These are phyloP conservation scores for Spencermartinsiella europaea DNA, from an alignment of 805 yeast genomes.

Conservation along the genomic window DNA sequence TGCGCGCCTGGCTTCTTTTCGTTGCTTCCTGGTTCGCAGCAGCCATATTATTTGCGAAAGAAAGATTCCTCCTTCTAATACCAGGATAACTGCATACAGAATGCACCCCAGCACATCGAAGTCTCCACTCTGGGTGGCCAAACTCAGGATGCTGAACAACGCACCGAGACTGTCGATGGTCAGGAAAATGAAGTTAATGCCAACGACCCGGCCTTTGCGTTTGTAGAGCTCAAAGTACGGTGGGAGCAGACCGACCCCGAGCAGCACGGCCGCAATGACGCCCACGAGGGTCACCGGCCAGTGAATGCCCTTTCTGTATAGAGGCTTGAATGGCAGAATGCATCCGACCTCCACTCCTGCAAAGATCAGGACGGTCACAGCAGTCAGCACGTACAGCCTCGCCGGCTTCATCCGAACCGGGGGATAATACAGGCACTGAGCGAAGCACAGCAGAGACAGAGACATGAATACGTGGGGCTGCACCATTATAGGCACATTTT, in stretches of 20 bases:
- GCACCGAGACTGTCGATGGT: conserved; percentile 79
- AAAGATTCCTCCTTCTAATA: conserved; percentile 72
- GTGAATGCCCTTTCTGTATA: conserved; percentile 41
- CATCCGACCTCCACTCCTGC: conserved; percentile 66
- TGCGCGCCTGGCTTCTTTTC: conserved; percentile 3
- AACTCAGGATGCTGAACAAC: conserved; percentile 61
- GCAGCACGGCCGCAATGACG: conserved; percentile 65
- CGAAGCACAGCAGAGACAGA: conserved; percentile 62
- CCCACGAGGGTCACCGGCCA: conserved; percentile 87
- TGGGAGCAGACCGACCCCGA: conserved; percentile 77
- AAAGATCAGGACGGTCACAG: conserved; percentile 38
- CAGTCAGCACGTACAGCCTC: conserved; percentile 36
- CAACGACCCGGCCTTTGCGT: conserved; percentile 78
- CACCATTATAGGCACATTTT: conserved; percentile 71
- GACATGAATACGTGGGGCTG: conserved; percentile 83
- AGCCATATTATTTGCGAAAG: conserved; percentile 68
- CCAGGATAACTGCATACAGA: conserved; percentile 68
- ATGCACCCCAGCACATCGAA: conserved; percentile 77
- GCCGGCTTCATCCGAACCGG: conserved; percentile 39
- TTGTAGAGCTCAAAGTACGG: conserved; percentile 83
- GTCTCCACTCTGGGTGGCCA: conserved; percentile 48
- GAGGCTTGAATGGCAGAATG: conserved; percentile 61
- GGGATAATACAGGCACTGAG: conserved; percentile 68
- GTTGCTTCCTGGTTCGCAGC: conserved; percentile 27
- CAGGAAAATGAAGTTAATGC: conserved; percentile 79